Evolutionary conservation across 78 protist genomes (phyloP), one percentile per base, ranked within the genome.

Genomic region (Dictyostelium purpureum): DNA sequence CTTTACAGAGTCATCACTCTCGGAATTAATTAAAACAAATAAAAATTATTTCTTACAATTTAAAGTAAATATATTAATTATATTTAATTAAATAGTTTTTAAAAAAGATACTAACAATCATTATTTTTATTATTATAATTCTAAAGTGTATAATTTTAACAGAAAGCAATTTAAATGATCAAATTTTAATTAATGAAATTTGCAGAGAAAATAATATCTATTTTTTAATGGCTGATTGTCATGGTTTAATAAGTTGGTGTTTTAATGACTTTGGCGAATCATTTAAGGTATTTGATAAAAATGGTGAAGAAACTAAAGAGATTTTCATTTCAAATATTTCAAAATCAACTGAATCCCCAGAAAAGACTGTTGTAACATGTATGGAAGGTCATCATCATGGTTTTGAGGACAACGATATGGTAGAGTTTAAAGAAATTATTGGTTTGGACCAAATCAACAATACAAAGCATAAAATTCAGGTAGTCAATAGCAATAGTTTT

Each of bases 361-460:
- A 74, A 11, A 57, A 61, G 24, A 97, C 96, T 1, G 77, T 96
- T 10, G 98, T 98, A 14, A 93, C 97, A 6, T 70, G 88, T 35
- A 78, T 95, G 77, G 98, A 96, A 10, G 96, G 91, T 16, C 31
- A 57, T 7, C 85, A 96, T 18, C 99, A 98, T 85, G 96, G 91
- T 21, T 51, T 97, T 11, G 96, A 94, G 54, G 82, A 70, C 26
- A 98, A 98, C 28, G 99, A 97, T 82, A 57, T 40, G n/a, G 97
- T 98, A 19, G 45, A 70, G 5, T 98, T 98, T 90, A 40, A 89
- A 33, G 98, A 96, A 61, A 90, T 98, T 28, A 35, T 88, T 35
- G 99, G 99, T 40, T 97, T 98, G 99, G 18, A 76, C 9, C 96
- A 85, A 78, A 73, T 98, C 51, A 98, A 98, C 88, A 91, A 42